Conservation (phyloP, 257 asterid species). For the Nicotiana noctiflora region DNA sequence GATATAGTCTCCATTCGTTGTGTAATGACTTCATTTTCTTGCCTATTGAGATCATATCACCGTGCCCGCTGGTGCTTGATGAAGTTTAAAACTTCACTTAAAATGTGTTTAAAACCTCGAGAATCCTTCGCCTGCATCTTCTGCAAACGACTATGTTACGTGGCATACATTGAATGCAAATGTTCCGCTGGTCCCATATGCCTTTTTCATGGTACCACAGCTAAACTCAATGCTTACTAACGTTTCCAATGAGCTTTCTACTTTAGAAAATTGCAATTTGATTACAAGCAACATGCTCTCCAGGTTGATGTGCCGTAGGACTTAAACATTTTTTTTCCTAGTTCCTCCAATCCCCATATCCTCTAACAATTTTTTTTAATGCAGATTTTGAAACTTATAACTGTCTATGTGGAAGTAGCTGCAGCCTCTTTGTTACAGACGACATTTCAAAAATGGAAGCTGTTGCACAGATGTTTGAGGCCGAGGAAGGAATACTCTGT, state of each 20-base stretch:
- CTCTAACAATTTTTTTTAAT: background rate
- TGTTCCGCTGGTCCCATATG: conserved; percentile 26
- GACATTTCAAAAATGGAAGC: conserved; percentile 25
- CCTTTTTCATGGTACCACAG: conserved; percentile 36
- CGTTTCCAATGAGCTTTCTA: background rate
- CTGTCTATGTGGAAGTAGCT: conserved; percentile 18
- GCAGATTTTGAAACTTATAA: conserved; percentile 22
- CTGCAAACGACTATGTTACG: conserved; percentile 34
- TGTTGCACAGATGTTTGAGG: conserved; percentile 25
- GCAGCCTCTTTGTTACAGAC: conserved; percentile 16
- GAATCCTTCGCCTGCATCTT: conserved; percentile 23
- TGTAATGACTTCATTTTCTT: conserved; percentile 25
- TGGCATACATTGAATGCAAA: conserved; percentile 26
- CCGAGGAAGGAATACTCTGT: conserved; percentile 13
- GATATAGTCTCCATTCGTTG: conserved; percentile 1
- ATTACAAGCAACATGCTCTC: background rate
- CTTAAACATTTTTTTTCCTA: background rate
- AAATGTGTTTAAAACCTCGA: conserved; percentile 8
- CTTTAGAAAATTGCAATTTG: background rate
- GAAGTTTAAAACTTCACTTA: conserved; percentile 8
- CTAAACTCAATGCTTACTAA: background rate
- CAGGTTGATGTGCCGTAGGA: background rate
- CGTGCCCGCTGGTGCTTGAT: conserved; percentile 23
- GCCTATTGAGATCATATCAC: conserved; percentile 28
- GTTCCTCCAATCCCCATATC: background rate